A percentile compares a stretch with the other conserved stretches of the same genome.
phyloP scores from a whole-genome alignment of 1,139 yeast species.

The Suhomyces terraborum region DNA sequence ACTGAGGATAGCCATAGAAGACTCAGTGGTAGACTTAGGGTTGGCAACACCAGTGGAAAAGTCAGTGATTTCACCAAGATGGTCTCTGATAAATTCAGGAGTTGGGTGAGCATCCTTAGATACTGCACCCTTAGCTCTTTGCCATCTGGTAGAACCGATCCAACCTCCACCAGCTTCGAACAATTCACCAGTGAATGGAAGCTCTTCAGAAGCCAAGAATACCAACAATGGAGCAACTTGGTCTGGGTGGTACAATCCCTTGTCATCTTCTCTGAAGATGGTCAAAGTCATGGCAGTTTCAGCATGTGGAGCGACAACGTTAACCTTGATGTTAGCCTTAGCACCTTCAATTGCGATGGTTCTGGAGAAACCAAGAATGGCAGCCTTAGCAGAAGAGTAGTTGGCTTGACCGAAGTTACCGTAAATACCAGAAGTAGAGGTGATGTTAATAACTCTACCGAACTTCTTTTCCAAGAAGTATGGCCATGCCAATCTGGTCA shows the following conservation, averaged over 20 bases:
- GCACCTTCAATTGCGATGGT: conserved; percentile 91
- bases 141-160: conserved; percentile 95
- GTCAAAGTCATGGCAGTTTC: conserved; percentile 96
- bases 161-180: conserved; percentile 79
- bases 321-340: conserved; percentile 71
- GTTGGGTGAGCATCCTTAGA: conserved; percentile 52
- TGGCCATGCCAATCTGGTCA: conserved; percentile 94
- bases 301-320: conserved; percentile 94
- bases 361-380: conserved; percentile 79
- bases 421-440: conserved; percentile 95
- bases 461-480: conserved; percentile 72
- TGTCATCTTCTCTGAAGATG: conserved; percentile 74
- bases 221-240: conserved; percentile 91
- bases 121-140: conserved; percentile 85
- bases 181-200: conserved; percentile 66
- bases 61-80: conserved; percentile 67
- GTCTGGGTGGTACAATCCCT: conserved; percentile 80
- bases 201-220: conserved; percentile 70
- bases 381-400: conserved; percentile 92
- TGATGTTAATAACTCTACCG: conserved; percentile 84
- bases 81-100: conserved; percentile 71
- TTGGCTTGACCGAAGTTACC: conserved; percentile 98
- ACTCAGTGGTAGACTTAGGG: conserved; percentile 71
- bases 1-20: conserved; percentile 73
- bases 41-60: conserved; percentile 60